These are phyloP conservation scores for Amorphotheca resinae DNA, from an alignment of 495 filamentous ascomycete species.

Conservation along the genomic window DNA sequence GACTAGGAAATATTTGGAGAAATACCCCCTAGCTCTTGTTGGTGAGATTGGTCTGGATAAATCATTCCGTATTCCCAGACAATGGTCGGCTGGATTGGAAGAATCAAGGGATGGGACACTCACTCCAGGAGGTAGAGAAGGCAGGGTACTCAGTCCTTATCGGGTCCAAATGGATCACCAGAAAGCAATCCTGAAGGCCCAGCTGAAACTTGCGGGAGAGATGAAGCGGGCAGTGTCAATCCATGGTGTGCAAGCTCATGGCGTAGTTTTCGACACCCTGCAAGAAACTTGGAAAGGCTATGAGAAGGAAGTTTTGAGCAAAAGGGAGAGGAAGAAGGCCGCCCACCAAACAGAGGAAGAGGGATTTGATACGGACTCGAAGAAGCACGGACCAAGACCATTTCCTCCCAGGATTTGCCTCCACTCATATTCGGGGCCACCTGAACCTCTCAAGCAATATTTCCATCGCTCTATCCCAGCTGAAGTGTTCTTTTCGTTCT, in stretches of 20 bases:
- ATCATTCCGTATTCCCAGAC: conserved; percentile 65
- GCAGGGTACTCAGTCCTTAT: conserved; percentile 57
- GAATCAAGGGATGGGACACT: conserved; percentile 38
- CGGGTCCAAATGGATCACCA: conserved; percentile 73
- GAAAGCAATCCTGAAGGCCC: conserved; percentile 57
- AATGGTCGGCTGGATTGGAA: conserved; percentile 41
- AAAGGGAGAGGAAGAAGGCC: conserved; percentile 42
- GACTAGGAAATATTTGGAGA: conserved; percentile 48
- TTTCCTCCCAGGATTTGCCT: conserved; percentile 89
- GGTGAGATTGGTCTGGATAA: conserved; percentile 87
- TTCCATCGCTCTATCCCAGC: conserved; percentile 60
- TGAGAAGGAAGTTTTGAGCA: conserved; percentile 56
- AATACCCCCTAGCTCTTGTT: conserved; percentile 57
- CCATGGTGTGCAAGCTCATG: conserved; percentile 88
- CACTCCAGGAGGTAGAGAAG: conserved; percentile 77
- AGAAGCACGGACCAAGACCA: conserved; percentile 26
- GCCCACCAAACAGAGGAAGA: conserved; percentile 27
- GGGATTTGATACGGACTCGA: conserved; percentile 13
- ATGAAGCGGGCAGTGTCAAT: conserved; percentile 70
- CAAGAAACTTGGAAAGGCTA: conserved; percentile 70
- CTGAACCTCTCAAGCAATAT: conserved; percentile 66
- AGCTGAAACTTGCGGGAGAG: conserved; percentile 77
- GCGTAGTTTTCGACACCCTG: conserved; percentile 63
- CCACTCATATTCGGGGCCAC: conserved; percentile 83
- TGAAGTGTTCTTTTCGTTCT: conserved; percentile 81